Evolutionary conservation across 2,329 filamentous ascomycete species (phyloP).

Genomic region (Phialophora tarda): DNA sequence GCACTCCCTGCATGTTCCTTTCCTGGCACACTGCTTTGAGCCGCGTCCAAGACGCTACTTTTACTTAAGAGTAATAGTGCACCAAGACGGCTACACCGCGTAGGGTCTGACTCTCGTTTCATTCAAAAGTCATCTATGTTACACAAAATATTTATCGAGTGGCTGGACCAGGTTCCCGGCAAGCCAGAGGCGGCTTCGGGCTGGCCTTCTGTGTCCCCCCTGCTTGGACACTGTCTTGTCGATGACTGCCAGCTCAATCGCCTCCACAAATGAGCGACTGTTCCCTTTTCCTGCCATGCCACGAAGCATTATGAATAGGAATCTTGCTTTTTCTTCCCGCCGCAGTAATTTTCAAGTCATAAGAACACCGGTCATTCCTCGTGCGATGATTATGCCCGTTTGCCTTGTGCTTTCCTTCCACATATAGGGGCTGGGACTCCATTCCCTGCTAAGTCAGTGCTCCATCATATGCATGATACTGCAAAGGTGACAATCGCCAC

Average conservation of each 20-base stretch:
- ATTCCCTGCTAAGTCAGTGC: constrained; percentile 18
- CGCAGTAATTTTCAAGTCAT: constrained; percentile 12
- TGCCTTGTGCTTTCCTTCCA: constrained; percentile 18
- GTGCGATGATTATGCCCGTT: constrained; percentile 31
- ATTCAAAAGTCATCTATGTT: constrained; percentile 17
- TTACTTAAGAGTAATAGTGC: neutral
- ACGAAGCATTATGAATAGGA: constrained; percentile 31
- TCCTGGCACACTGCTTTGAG: too few species aligned
- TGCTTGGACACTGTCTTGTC: neutral
- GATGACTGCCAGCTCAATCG: neutral
- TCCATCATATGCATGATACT: constrained; percentile 31
- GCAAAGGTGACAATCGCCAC: constrained; percentile 28
- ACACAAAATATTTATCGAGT: constrained; percentile 11
- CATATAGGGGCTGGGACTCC: constrained; percentile 16
- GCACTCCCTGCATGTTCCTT: too few species aligned
- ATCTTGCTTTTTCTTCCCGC: constrained; percentile 26
- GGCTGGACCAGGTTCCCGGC: neutral
- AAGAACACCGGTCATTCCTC: constrained; percentile 35
- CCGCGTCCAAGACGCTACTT: too few species aligned
- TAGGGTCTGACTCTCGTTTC: constrained; percentile 3
- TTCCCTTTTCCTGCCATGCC: constrained; percentile 12
- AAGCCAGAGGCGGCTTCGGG: neutral
- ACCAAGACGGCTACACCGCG: neutral
- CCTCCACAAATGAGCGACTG: constrained; percentile 6
- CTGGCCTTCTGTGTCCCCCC: neutral